Conservation (phyloP, 2,329 filamentous ascomycete genomes). For the Tolypocladium tropicale region DNA sequence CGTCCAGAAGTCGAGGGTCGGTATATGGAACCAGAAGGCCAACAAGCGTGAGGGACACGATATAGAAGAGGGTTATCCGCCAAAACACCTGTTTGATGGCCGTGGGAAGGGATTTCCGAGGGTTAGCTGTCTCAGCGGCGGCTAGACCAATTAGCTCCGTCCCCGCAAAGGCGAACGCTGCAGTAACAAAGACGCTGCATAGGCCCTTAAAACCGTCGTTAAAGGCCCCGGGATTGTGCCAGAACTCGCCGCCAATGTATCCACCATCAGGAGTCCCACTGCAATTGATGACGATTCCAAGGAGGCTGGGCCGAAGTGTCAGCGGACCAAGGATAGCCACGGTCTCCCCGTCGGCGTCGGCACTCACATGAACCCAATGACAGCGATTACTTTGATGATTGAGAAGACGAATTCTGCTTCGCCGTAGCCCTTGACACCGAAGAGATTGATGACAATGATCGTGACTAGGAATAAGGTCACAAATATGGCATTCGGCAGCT, state of each 20-base stretch:
- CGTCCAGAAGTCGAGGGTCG: conserved; percentile 52
- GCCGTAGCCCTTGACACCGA: conserved; percentile 80
- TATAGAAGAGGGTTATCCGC: conserved; percentile 85
- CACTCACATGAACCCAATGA: conserved; percentile 77
- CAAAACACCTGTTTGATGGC: conserved; percentile 93
- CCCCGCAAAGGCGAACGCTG: conserved; percentile 66
- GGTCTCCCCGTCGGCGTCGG: background rate
- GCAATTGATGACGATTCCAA: conserved; percentile 77
- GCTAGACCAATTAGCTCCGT: conserved; percentile 69
- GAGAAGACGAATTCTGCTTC: conserved; percentile 86
- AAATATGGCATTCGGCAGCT: conserved; percentile 60
- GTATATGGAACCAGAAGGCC: conserved; percentile 72
- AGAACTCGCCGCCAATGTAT: conserved; percentile 74
- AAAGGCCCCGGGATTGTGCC: conserved; percentile 73
- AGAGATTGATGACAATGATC: conserved; percentile 76
- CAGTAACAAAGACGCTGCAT: conserved; percentile 66
- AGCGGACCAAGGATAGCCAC: background rate
- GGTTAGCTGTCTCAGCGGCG: conserved; percentile 67
- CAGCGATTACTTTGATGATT: conserved; percentile 73
- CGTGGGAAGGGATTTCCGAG: conserved; percentile 69
- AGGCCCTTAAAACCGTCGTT: conserved; percentile 77
- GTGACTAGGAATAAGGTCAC: conserved; percentile 72
- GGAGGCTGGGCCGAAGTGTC: conserved; percentile 42
- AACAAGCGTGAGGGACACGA: conserved; percentile 70
- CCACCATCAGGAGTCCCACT: conserved; percentile 63